These are phyloP conservation scores for Malbranchea zuffiana DNA, from an alignment of 2,329 filamentous ascomycete species.

Conservation along the genomic window DNA sequence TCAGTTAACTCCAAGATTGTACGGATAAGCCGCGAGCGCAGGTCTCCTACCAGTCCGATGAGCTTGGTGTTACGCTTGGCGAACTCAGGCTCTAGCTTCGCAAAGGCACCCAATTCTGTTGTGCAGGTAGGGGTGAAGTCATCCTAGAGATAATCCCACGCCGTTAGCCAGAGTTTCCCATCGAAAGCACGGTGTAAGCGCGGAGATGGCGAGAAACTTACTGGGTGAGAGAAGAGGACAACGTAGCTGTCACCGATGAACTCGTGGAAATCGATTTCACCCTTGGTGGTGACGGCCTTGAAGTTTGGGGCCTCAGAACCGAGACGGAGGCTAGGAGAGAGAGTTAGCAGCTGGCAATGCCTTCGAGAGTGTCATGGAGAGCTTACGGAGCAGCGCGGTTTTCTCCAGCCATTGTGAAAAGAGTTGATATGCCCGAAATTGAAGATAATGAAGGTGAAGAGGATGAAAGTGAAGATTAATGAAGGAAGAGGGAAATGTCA, in stretches of 20 bases:
- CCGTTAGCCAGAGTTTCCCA: background rate
- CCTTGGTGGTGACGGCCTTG: slow-evolving; percentile 55
- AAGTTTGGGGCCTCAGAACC: slow-evolving; percentile 59
- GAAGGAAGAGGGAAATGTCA: slow-evolving; percentile 9
- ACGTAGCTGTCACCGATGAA: slow-evolving; percentile 62
- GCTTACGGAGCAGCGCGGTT: slow-evolving; percentile 33
- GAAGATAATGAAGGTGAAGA: slow-evolving; percentile 4
- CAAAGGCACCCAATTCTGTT: slow-evolving; percentile 86
- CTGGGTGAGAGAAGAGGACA: slow-evolving; percentile 61
- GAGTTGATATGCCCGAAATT: slow-evolving; percentile 4
- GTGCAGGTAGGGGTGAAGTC: slow-evolving; percentile 95
- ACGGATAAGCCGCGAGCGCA: background rate
- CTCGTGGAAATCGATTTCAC: slow-evolving; percentile 59
- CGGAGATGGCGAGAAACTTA: slow-evolving; percentile 15
- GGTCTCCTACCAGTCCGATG: slow-evolving; percentile 57
- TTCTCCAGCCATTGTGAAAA: slow-evolving; percentile 32
- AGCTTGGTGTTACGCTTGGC: slow-evolving; percentile 78
- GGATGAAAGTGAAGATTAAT: slow-evolving; percentile 6
- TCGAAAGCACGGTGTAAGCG: background rate
- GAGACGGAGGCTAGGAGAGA: slow-evolving; percentile 45
- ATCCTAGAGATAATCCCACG: slow-evolving; percentile 19
- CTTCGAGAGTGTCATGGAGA: background rate
- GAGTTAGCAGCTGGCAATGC: background rate
- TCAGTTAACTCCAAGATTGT: slow-evolving; percentile 2
- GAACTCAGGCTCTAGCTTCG: slow-evolving; percentile 81